Percentiles rank a stretch among this genome's conserved stretches.
These are phyloP conservation scores for Aegilops umbellulata DNA, from an alignment of 176 grass and related monocot genomes.

Conservation along the genomic window DNA sequence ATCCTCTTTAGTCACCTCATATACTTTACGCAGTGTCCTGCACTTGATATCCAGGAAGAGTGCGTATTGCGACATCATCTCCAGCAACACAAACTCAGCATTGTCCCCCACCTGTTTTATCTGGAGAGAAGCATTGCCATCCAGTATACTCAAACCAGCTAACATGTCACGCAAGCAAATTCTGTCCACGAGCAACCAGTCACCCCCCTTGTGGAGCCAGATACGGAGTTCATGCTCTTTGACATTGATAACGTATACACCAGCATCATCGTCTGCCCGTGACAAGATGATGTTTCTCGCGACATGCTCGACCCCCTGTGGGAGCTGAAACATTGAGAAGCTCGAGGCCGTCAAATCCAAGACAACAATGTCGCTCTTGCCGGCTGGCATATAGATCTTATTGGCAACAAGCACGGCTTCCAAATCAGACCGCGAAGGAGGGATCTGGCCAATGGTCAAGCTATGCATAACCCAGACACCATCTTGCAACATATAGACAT, in stretches of 20 bases:
- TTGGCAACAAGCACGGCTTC: too few relatives aligned
- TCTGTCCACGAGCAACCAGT: background rate
- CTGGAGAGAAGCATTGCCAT: too few relatives aligned
- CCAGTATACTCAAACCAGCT: too few relatives aligned
- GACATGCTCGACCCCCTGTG: background rate
- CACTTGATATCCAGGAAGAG: too few relatives aligned
- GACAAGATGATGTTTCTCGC: background rate
- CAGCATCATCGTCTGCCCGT: background rate
- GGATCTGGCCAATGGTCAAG: background rate
- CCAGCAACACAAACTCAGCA: too few relatives aligned
- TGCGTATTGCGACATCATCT: too few relatives aligned
- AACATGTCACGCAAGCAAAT: too few relatives aligned
- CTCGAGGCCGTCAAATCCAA: background rate
- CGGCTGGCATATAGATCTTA: too few relatives aligned
- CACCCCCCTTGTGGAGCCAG: background rate
- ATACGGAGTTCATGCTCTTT: too few relatives aligned
- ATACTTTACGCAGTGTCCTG: background rate
- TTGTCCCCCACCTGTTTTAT: too few relatives aligned
- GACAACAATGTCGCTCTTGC: too few relatives aligned
- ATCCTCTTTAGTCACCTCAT: background rate
- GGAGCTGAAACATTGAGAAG: background rate
- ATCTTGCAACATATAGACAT: background rate
- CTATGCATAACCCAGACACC: background rate
- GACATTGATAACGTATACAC: background rate
- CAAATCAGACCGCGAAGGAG: too few relatives aligned